Conservation (phyloP, 2,329 filamentous ascomycete species). For the Tolypocladium tundrense region DNA sequence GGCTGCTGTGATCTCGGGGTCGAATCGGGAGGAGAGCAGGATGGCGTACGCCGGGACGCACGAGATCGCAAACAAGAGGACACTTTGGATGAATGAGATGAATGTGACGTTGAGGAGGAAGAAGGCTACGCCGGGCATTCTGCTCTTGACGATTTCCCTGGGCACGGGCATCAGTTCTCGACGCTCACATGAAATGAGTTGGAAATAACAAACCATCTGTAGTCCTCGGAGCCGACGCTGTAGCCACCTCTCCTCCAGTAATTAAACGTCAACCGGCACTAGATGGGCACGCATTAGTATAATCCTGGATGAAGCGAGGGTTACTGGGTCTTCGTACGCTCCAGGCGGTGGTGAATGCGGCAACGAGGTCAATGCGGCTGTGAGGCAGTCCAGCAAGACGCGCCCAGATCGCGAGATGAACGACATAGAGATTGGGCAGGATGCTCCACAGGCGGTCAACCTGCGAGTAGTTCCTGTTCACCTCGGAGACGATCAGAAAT, state of each 20-base stretch:
- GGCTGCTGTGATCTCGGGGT: constrained; percentile 32
- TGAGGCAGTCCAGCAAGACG: constrained; percentile 62
- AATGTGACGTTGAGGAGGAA: constrained; percentile 84
- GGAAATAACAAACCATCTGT: constrained; percentile 56
- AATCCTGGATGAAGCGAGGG: neutral
- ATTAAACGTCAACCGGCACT: constrained; percentile 73
- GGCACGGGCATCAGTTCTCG: constrained; percentile 1
- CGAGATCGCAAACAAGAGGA: constrained; percentile 70
- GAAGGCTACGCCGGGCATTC: constrained; percentile 56
- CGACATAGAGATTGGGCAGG: constrained; percentile 75
- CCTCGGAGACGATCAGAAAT: constrained; percentile 67
- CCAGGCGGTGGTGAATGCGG: constrained; percentile 66
- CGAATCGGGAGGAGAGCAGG: constrained; percentile 58
- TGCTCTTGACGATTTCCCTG: constrained; percentile 60
- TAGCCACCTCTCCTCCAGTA: constrained; percentile 97
- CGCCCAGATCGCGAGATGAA: constrained; percentile 77
- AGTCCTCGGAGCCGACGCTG: constrained; percentile 80
- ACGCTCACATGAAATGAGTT: neutral
- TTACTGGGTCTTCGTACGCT: constrained; percentile 46
- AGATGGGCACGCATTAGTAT: neutral
- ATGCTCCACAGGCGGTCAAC: constrained; percentile 90
- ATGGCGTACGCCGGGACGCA: constrained; percentile 72
- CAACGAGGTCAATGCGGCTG: constrained; percentile 59
- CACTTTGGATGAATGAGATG: constrained; percentile 73
- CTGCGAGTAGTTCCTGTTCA: constrained; percentile 94